Conservation (phyloP, 164 flowering plant species). For the Berberis thunbergii region DNA sequence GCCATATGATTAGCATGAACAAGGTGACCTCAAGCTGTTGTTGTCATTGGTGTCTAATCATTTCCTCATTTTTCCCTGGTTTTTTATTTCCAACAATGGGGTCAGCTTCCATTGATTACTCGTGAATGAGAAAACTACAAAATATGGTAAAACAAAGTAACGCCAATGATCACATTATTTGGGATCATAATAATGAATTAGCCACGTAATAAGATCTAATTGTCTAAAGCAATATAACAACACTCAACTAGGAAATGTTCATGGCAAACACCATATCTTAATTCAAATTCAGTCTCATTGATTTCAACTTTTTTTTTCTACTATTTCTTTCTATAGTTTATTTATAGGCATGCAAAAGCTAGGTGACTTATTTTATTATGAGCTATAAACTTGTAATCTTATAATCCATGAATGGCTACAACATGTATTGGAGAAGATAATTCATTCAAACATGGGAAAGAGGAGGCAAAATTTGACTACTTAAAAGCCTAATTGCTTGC, state of each 20-base stretch:
- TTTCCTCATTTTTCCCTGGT: conserved; percentile 13
- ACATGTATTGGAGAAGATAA: no score
- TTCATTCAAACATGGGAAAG: no score
- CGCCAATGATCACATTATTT: conserved; percentile 17
- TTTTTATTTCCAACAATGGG: neutral
- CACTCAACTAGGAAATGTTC: conserved; percentile 26
- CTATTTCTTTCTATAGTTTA: no score
- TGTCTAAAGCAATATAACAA: neutral
- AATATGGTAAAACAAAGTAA: neutral
- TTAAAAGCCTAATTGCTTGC: neutral
- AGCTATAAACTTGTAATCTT: no score
- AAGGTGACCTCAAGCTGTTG: conserved; percentile 23
- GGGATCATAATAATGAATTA: conserved; percentile 8
- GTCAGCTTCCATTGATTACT: conserved; percentile 12
- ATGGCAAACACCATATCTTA: neutral
- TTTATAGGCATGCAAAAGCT: neutral
- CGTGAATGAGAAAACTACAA: conserved; percentile 20
- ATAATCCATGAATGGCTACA: no score
- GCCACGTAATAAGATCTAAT: neutral
- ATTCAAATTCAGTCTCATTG: neutral
- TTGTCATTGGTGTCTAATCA: conserved; percentile 36
- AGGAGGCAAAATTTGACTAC: neutral
- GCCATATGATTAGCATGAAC: conserved; percentile 30
- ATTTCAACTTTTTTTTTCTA: neutral
- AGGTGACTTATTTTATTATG: neutral